Evolutionary conservation across 2,329 filamentous ascomycete genomes (phyloP).

Genomic region (Penicillium sp.): DNA sequence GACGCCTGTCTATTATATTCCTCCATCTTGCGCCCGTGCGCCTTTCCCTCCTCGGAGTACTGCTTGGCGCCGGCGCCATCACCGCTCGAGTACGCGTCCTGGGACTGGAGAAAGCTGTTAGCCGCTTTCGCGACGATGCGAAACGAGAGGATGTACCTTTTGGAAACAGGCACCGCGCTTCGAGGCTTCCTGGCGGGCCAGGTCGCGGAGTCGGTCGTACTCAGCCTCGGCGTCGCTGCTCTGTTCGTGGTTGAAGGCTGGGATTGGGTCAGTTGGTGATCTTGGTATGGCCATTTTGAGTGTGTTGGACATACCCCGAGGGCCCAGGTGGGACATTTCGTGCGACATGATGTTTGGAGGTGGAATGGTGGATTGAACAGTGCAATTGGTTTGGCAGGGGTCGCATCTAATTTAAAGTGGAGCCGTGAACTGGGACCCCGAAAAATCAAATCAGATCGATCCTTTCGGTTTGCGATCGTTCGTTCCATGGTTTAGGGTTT

Average conservation of each 20-base stretch:
- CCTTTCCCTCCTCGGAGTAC: slow-evolving; percentile 81
- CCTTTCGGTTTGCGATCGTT: slow-evolving; percentile 6
- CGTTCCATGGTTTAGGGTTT: slow-evolving; percentile 7
- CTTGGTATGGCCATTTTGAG: not conserved
- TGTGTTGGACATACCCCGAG: slow-evolving; percentile 33
- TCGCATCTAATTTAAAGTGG: slow-evolving; percentile 7
- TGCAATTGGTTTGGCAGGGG: not conserved
- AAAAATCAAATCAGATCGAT: slow-evolving; percentile 24
- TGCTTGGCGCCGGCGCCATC: slow-evolving; percentile 82
- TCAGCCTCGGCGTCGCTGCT: slow-evolving; percentile 73
- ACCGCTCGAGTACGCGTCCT: slow-evolving; percentile 77
- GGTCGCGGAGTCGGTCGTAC: slow-evolving; percentile 85
- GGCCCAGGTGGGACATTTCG: slow-evolving; percentile 45
- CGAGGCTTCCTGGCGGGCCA: slow-evolving; percentile 76
- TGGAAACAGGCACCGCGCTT: slow-evolving; percentile 79
- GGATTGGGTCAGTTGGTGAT: not conserved
- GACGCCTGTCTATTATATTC: slow-evolving; percentile 87
- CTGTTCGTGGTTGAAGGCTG: slow-evolving; percentile 75
- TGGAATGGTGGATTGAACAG: not conserved
- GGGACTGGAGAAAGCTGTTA: slow-evolving; percentile 40
- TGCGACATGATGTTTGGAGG: slow-evolving; percentile 35
- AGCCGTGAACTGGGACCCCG: slow-evolving; percentile 4
- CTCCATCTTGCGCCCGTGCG: slow-evolving; percentile 80
- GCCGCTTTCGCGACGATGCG: not conserved
- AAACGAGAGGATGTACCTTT: slow-evolving; percentile 49